Evolutionary conservation across 495 filamentous ascomycete species (phyloP), one percentile per base, ranked within the genome.

Genomic region (Penicillium daleae): DNA sequence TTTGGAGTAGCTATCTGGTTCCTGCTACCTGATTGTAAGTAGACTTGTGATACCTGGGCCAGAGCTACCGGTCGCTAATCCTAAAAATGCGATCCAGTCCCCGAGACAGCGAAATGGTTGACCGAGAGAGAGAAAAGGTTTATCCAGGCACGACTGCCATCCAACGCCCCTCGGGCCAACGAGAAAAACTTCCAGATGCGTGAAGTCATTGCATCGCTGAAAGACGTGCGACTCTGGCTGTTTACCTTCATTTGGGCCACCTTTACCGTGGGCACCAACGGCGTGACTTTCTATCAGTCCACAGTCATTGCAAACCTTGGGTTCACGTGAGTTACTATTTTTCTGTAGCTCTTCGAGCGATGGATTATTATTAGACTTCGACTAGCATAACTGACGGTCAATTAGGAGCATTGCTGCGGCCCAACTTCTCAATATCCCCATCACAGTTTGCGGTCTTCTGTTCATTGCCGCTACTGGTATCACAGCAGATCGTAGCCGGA

Each of bases 301-400:
- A 80, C 76, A 0, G 76, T 80, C 17, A 80, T 80, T 61, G 73
- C 76, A 3, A 70, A 78, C 53, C 71, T 80, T 2, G 78, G 78
- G 1, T 79, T 78, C 48, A 70, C 78, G 73, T 74, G 59, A 59
- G 71, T 70, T 39, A 9, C 7, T 19, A 0, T 10, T 42, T 21
- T 10, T 21, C n/a, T 9, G 19, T 6, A 2, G 6, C n/a, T 8
- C n/a, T 42, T 42, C 39, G 39, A 42, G 37, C 10, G 15, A n/a
- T 0, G 5, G 6, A 17, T 5, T 0, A 40, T n/a, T n/a, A n/a
- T n/a, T n/a, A n/a, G 15, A n/a, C 15, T 19, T 42, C 8, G n/a
- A 42, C 17, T 10, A 42, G 39, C 15, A 21, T n/a, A 6, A 33
- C 40, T 54, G 9, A 44, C 52, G 6, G 33, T 17, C 31, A 27